A percentile compares a stretch with the other conserved stretches of the same genome.
Evolutionary conservation across 2,329 filamentous ascomycete genomes (phyloP).

Genomic region (Pseudogymnoascus sp.): DNA sequence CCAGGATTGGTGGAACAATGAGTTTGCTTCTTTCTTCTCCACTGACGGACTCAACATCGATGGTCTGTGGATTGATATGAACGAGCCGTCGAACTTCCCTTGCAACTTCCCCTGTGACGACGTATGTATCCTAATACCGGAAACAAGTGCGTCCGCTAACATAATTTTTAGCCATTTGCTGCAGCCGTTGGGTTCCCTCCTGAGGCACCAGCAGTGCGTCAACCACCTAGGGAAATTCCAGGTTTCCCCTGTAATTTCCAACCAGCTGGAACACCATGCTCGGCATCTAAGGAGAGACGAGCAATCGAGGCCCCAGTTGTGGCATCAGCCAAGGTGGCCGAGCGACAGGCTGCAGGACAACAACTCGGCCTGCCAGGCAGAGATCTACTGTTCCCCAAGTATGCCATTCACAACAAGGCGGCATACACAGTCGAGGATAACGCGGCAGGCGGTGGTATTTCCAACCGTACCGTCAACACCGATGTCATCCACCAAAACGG

Average conservation of each 20-base stretch:
- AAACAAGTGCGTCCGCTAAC: not conserved
- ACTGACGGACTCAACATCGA: constrained; percentile 63
- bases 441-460: constrained; percentile 38
- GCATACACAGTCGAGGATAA: constrained; percentile 38
- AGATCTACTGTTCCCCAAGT: constrained; percentile 55
- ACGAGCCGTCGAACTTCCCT: constrained; percentile 43
- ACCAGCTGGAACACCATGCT: constrained; percentile 38
- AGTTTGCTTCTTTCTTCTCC: constrained; percentile 59
- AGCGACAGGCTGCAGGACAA: constrained; percentile 29
- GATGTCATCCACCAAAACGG: constrained; percentile 61
- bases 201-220: constrained; percentile 50
- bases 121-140: not conserved
- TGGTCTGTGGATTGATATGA: constrained; percentile 69
- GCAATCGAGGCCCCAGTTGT: constrained; percentile 12
- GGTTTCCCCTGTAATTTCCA: constrained; percentile 63
- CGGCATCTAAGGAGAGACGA: constrained; percentile 21
- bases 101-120: constrained; percentile 49
- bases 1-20: constrained; percentile 58
- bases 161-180: constrained; percentile 22
- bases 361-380: constrained; percentile 51
- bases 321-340: not conserved
- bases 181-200: constrained; percentile 46
- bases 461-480: constrained; percentile 55
- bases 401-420: constrained; percentile 55
- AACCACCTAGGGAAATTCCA: constrained; percentile 54